Base-by-base conservation (phyloP, 2,329 filamentous ascomycete species). In the Didymella pomorum region DNA sequence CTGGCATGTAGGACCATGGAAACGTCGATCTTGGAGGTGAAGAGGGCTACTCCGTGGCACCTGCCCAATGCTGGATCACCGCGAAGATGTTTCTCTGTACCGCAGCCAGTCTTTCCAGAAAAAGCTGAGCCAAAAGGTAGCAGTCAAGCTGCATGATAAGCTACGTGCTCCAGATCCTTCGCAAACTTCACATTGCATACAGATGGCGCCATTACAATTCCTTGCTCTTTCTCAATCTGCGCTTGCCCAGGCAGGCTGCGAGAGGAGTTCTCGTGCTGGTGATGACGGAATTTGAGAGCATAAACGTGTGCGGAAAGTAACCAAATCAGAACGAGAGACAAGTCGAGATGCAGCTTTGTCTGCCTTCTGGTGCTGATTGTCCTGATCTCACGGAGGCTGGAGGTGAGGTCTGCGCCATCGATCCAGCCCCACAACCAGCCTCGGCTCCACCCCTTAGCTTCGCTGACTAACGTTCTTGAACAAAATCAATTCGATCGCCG, bases 401-500 rank as follows among this genome's bases (percentile, higher is more conserved):
- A 41, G 37, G 6, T 41, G 20, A 41, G 11, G 37, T 41, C 20
- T 21, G 10, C 21, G 18, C 37, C 3, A 18, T 4, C 3, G 8
- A 23, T 2, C 20, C 37, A 41, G 37, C 20, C 37, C 35, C 35
- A 39, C 35, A 20, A 9, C 18, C 35, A 39, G 41, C 41, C 43
- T 37, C 39, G 25, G 39, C 49, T 49, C 49, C 50, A 33, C 45
- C n/a, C 9, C n/a, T 49, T 50, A 50, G 44, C 51, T 31, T 21
- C 16, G 56, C 56, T 49, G 50, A 53, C 56, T 58, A 58, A 50
- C n/a, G 23, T 2, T 12, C 16, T 23, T 14, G 39, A 51, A 53
- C 56, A 58, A 58, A 58, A 54, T 45, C 53, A 29, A 51, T 7
- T 54, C 56, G 26, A 48, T 42, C 31, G 56, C 31, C 50, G 56